A percentile compares a stretch with the other conserved stretches of the same genome.
These are phyloP conservation scores for Verticillium klebahnii DNA, from an alignment of 2,329 filamentous ascomycete genomes.

Conservation along the genomic window DNA sequence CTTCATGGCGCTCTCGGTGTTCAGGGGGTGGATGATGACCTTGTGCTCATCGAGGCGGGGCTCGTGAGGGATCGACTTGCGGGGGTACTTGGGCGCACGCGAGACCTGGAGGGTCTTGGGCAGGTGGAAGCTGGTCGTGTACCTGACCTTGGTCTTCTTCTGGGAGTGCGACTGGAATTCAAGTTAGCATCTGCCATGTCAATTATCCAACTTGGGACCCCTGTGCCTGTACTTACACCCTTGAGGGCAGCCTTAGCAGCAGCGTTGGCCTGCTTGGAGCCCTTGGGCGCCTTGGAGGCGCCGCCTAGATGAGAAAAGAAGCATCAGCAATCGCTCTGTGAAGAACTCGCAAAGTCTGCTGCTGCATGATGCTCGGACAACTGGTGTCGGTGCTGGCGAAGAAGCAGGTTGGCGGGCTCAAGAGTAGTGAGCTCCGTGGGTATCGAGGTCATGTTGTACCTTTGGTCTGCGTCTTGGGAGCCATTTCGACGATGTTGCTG, in stretches of 20 bases:
- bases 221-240: conserved; percentile 65
- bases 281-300: conserved; percentile 51
- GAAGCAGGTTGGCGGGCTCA: conserved; percentile 2
- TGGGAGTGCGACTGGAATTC: conserved; percentile 48
- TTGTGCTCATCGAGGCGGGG: conserved; percentile 96
- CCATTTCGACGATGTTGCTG: conserved; percentile 23
- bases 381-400: conserved; percentile 6
- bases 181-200: background rate
- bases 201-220: background rate
- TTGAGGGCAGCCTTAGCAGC: conserved; percentile 95
- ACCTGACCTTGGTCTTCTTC: conserved; percentile 91
- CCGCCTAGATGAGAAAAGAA: conserved; percentile 49
- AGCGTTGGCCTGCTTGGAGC: conserved; percentile 81
- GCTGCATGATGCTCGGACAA: conserved; percentile 55
- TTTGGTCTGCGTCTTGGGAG: conserved; percentile 34
- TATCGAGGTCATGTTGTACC: conserved; percentile 20
- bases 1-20: conserved; percentile 99
- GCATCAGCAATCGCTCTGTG: conserved; percentile 70
- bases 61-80: conserved; percentile 86
- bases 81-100: conserved; percentile 90
- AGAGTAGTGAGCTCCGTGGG: background rate
- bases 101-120: conserved; percentile 94
- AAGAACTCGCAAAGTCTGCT: conserved; percentile 76
- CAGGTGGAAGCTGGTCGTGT: conserved; percentile 91
- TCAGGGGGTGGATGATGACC: conserved; percentile 95